Conservation (phyloP, 305 asterid genomes). For the Fraxinus floribunda region DNA sequence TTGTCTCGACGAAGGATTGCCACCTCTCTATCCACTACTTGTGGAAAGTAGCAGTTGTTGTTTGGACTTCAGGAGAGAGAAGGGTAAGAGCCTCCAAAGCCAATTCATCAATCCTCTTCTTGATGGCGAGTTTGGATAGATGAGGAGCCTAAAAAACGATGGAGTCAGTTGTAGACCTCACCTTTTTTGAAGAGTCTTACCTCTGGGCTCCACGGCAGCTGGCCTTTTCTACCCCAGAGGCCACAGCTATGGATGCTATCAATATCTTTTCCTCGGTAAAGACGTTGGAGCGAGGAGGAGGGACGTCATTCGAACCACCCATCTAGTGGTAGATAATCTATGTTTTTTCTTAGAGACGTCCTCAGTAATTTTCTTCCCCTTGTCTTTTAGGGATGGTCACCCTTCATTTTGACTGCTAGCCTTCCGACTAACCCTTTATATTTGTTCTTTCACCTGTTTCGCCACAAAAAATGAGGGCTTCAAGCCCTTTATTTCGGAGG, state of each 20-base stretch:
- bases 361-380: no score
- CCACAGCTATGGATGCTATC: not conserved
- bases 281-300: not conserved
- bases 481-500: not conserved
- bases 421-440: not conserved
- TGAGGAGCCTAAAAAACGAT: not conserved
- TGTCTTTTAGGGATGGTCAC: not conserved
- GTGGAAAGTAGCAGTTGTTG: not conserved
- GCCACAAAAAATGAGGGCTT: not conserved
- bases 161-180: not conserved
- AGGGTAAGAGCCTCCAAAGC: not conserved
- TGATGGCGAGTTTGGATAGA: not conserved
- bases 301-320: not conserved
- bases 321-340: not conserved
- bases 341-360: not conserved
- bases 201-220: not conserved
- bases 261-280: no score
- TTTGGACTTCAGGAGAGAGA: not conserved
- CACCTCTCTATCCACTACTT: not conserved
- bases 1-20: no score
- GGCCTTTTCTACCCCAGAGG: not conserved
- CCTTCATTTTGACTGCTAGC: not conserved
- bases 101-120: not conserved
- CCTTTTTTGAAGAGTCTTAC: not conserved
- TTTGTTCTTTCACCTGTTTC: not conserved